Base-by-base conservation (phyloP, 306 rosid species). In the Psophocarpus tetragonolobus region DNA sequence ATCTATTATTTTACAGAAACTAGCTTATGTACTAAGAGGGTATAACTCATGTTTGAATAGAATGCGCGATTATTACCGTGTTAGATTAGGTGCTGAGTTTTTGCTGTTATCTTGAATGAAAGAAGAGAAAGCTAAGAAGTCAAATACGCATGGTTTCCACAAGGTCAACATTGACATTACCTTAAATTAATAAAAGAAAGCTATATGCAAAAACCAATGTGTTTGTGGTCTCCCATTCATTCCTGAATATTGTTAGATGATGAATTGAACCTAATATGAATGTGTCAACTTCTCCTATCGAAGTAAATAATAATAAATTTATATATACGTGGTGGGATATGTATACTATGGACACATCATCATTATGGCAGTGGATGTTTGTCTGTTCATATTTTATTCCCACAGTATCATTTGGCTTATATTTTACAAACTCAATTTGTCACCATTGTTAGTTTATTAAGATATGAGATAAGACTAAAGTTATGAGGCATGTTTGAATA, bases 181-280 rank as follows among this genome's bases (percentile, higher is more conserved):
- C 76, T 60, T 71, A 5, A 77, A 13, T 71, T 3, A 77, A 13
- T 56, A 23, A 79, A 54, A 29, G 33, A 61, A 71, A 62, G 5
- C 35, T 21, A 20, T n/a, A n/a, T n/a, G n/a, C 35, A 51, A 61
- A 78, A 56, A 24, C 39, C 38, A 15, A 20, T 56, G 61, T 44
- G 62, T 58, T 48, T 39, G 67, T 72, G 60, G 50, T 73, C 38
- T 63, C 17, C 66, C 56, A 72, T 50, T 79, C 38, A 60, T 23
- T 33, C n/a, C 23, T 23, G 60, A 33, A 60, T 33, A 68, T 24
- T 8, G 13, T 61, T 32, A 53, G 27, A 53, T 53, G 29, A 57
- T 11, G 21, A 27, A 38, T 14, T 27, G 11, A 26, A 66, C 11
- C 53, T 39, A 38, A n/a, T n/a, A n/a, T n/a, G n/a, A 39, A 39